Evolutionary conservation across 2,329 filamentous ascomycete genomes (phyloP).

Genomic region (Ophiocordyceps camponoti-floridani): DNA sequence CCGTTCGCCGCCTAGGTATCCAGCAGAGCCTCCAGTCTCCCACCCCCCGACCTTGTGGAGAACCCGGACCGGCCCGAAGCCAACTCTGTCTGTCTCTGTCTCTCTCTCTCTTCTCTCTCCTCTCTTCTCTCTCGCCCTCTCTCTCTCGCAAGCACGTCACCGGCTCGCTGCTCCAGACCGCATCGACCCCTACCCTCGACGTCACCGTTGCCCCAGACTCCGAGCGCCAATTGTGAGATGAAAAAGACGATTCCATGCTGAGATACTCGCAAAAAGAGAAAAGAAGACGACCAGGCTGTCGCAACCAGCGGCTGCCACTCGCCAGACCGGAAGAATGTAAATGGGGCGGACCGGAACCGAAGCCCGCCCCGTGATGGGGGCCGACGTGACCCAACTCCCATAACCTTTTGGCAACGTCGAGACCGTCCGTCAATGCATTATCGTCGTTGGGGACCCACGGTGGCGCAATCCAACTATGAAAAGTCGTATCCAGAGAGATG

Average conservation of each 20-base stretch:
- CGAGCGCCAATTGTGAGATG: slow-evolving; percentile 22
- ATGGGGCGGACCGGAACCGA: neutral
- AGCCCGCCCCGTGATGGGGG: neutral
- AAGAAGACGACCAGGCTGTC: slow-evolving; percentile 15
- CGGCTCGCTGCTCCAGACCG: neutral
- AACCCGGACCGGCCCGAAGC: neutral
- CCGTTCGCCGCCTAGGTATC: neutral
- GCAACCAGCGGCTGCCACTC: slow-evolving; percentile 8
- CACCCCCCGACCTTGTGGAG: neutral
- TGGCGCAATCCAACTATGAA: slow-evolving; percentile 13
- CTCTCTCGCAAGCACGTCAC: slow-evolving; percentile 7
- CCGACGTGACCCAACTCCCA: neutral
- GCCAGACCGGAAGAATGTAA: slow-evolving; percentile 11
- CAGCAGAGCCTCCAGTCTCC: neutral
- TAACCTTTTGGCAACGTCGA: neutral
- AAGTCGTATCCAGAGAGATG: slow-evolving; percentile 9
- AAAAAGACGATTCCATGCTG: slow-evolving; percentile 15
- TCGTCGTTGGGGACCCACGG: slow-evolving; percentile 12
- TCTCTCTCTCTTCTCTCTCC: no score
- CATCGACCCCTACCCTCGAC: slow-evolving; percentile 10
- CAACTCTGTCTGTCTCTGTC: no score
- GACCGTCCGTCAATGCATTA: slow-evolving; percentile 13
- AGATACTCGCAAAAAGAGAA: slow-evolving; percentile 17
- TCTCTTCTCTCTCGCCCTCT: neutral
- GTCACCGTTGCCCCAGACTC: slow-evolving; percentile 20